Conservation (phyloP, 257 asterid species). For the Solanum peruvianum region DNA sequence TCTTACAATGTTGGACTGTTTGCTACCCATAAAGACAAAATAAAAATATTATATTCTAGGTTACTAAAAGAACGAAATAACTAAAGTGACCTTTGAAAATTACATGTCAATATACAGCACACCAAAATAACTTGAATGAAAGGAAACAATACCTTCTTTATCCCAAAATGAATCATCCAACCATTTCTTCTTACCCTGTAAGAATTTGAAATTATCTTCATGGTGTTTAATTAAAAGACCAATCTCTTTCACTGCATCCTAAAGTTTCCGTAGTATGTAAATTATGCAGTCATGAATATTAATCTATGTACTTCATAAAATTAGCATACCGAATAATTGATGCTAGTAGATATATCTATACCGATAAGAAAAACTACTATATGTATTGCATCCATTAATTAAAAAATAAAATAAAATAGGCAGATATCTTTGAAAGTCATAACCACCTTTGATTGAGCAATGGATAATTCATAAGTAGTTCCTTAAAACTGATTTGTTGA, state of each 20-base stretch:
- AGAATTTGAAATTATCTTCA: conserved; percentile 42
- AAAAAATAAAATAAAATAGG: not conserved
- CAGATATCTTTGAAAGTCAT: not conserved
- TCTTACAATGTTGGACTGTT: not conserved
- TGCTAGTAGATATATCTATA: too few species aligned
- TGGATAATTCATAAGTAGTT: too few species aligned
- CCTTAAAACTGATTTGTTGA: too few species aligned
- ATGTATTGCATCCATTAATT: not conserved
- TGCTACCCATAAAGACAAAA: not conserved
- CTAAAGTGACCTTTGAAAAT: not conserved
- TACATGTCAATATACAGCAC: not conserved
- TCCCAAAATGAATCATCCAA: conserved; percentile 50
- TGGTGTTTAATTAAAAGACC: conserved; percentile 56
- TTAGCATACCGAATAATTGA: too few species aligned
- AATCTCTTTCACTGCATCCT: conserved; percentile 43
- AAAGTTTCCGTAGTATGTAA: conserved; percentile 35
- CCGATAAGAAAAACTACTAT: too few species aligned
- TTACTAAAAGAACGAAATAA: not conserved
- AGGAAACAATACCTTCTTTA: conserved; percentile 30
- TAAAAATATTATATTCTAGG: not conserved
- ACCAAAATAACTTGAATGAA: not conserved
- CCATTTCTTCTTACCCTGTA: conserved; percentile 23
- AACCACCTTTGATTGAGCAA: conserved; percentile 33
- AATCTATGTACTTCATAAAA: too few species aligned
- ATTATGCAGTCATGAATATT: too few species aligned